phyloP scores from a whole-genome alignment of 2,329 filamentous ascomycete species.

The Coccinonectria pachysandricola region DNA sequence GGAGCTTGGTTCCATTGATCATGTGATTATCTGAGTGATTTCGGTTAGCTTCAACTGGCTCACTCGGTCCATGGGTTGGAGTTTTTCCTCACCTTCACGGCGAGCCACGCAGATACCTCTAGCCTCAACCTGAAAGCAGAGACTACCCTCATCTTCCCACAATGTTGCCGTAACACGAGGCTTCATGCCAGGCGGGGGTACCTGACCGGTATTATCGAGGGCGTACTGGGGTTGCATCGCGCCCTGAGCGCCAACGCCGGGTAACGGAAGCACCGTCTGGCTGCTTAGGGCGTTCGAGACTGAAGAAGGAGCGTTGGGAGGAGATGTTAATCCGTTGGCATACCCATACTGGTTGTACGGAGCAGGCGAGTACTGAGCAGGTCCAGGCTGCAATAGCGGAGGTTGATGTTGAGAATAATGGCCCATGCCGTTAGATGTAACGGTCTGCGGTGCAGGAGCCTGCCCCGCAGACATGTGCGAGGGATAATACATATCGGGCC shows the following conservation, averaged over 20 bases:
- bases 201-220: constrained; percentile 80
- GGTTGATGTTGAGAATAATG: constrained; percentile 77
- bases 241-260: constrained; percentile 42
- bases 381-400: constrained; percentile 61
- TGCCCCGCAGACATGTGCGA: constrained; percentile 71
- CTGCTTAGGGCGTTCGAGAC: constrained; percentile 60
- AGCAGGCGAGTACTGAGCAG: constrained; percentile 55
- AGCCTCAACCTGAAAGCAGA: constrained; percentile 96
- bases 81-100: constrained; percentile 71
- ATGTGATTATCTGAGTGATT: constrained; percentile 74
- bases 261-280: constrained; percentile 58
- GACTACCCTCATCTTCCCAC: constrained; percentile 95
- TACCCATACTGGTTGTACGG: constrained; percentile 65
- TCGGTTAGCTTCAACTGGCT: constrained; percentile 5
- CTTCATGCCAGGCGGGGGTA: constrained; percentile 90
- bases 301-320: constrained; percentile 56
- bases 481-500: constrained; percentile 78
- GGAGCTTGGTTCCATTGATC: constrained; percentile 95
- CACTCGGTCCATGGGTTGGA: too few species aligned
- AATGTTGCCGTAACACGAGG: constrained; percentile 90
- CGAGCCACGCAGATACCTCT: constrained; percentile 92
- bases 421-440: constrained; percentile 60
- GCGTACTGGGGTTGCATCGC: constrained; percentile 48
- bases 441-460: constrained; percentile 63
- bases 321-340: constrained; percentile 67